Percentiles rank a stretch among this genome's conserved stretches.
Conservation (phyloP, 371 early-diverging fungal species). For the Apophysomyces elegans region DNA sequence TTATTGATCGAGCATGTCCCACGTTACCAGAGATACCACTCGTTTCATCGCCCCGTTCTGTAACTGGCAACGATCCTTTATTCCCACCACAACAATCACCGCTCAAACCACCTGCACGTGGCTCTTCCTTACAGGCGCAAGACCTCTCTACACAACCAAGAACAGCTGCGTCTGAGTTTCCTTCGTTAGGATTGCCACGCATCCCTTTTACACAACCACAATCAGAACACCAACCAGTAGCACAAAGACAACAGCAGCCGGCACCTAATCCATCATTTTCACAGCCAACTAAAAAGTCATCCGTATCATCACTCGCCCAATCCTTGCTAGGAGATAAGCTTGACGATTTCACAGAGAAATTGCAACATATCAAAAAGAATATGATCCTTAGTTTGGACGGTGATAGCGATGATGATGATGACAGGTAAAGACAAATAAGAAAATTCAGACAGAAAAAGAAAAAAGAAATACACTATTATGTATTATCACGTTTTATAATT, state of each 20-base stretch:
- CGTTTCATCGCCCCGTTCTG: background rate
- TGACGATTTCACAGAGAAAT: slow-evolving; percentile 48
- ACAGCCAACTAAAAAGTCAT: slow-evolving; percentile 15
- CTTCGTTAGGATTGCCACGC: background rate
- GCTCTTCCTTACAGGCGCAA: background rate
- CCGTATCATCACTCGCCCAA: slow-evolving; percentile 38
- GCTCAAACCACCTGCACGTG: background rate
- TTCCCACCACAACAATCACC: background rate
- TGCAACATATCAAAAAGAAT: slow-evolving; percentile 51
- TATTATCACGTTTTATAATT: background rate
- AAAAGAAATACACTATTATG: no score
- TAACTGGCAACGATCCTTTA: background rate
- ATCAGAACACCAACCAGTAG: background rate
- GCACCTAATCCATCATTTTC: background rate
- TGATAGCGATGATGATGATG: slow-evolving; percentile 31
- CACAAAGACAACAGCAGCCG: background rate
- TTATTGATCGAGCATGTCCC: background rate
- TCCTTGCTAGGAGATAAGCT: slow-evolving; percentile 43
- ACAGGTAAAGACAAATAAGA: slow-evolving; percentile 17
- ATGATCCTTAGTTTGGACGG: slow-evolving; percentile 48
- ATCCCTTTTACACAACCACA: background rate
- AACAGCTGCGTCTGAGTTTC: background rate
- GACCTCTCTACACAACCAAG: background rate
- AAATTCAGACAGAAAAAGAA: no score
- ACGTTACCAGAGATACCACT: background rate